Evolutionary conservation across 169 alveolate species (phyloP).

Genomic region (Cryptosporidium sp.): DNA sequence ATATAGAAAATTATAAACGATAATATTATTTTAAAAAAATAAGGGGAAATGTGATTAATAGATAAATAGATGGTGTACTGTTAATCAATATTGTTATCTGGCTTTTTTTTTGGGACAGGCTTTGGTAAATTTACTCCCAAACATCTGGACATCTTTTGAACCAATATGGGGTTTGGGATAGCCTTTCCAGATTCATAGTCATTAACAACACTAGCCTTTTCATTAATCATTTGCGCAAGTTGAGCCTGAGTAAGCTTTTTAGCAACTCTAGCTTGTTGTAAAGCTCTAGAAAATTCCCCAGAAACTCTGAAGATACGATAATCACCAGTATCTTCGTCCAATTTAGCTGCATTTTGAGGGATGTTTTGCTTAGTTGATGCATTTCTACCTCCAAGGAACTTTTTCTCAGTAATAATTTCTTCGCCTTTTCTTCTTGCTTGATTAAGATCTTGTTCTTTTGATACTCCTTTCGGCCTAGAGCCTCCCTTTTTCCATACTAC

Average conservation of each 20-base stretch:
- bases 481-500: conserved; percentile 73
- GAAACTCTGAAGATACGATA: conserved; percentile 71
- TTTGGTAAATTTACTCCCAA: conserved; percentile 80
- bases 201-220: conserved; percentile 81
- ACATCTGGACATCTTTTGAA: conserved; percentile 81
- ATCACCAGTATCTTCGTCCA: conserved; percentile 73
- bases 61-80: neutral
- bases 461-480: conserved; percentile 48
- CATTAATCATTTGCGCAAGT: conserved; percentile 85
- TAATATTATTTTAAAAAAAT: neutral
- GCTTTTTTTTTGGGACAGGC: conserved; percentile 79
- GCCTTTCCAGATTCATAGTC: conserved; percentile 84
- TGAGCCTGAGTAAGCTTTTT: conserved; percentile 84
- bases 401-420: conserved; percentile 70
- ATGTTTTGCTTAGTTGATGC: conserved; percentile 47
- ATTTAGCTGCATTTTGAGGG: conserved; percentile 51
- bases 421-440: conserved; percentile 71
- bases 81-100: conserved; percentile 20
- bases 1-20: neutral
- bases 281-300: conserved; percentile 67
- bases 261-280: conserved; percentile 82
- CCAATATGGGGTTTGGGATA: conserved; percentile 80
- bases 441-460: conserved; percentile 68
- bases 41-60: neutral
- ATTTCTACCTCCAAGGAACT: conserved; percentile 56